Percentiles rank a stretch among this genome's conserved stretches.
phyloP scores from a whole-genome alignment of 805 yeast genomes.

The Cyberlindnera saturnus region DNA sequence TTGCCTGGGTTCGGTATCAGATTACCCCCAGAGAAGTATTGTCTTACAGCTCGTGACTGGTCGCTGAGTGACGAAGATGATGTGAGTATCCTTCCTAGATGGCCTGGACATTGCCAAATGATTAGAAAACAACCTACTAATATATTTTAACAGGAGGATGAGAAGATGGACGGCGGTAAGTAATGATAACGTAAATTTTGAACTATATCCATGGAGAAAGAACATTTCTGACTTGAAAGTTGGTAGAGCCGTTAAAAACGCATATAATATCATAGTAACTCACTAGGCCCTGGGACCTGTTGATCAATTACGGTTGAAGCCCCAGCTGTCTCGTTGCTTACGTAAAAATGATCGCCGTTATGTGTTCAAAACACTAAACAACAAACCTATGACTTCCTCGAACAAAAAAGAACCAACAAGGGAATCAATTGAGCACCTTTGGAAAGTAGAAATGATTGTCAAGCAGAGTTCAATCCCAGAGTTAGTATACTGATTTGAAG shows the following conservation, averaged over 20 bases:
- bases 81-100: neutral
- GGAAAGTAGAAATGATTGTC: conserved; percentile 22
- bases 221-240: no score
- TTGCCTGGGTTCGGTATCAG: conserved; percentile 89
- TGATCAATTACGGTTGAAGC: neutral
- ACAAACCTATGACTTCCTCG: no score
- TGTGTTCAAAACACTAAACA: no score
- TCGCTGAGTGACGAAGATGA: conserved; percentile 46
- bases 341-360: no score
- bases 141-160: conserved; percentile 15
- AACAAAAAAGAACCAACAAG: neutral
- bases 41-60: conserved; percentile 82
- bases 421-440: neutral
- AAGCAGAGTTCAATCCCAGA: conserved; percentile 63
- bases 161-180: conserved; percentile 17
- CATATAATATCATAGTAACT: no score
- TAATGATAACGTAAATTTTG: neutral
- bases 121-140: conserved; percentile 3
- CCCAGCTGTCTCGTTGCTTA: no score
- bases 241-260: no score
- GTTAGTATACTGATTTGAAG: conserved; percentile 26
- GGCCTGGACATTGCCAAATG: no score
- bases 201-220: no score
- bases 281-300: neutral
- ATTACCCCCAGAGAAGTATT: conserved; percentile 95